phyloP scores from a whole-genome alignment of 2,329 filamentous ascomycete species.

The Tolypocladium album region DNA sequence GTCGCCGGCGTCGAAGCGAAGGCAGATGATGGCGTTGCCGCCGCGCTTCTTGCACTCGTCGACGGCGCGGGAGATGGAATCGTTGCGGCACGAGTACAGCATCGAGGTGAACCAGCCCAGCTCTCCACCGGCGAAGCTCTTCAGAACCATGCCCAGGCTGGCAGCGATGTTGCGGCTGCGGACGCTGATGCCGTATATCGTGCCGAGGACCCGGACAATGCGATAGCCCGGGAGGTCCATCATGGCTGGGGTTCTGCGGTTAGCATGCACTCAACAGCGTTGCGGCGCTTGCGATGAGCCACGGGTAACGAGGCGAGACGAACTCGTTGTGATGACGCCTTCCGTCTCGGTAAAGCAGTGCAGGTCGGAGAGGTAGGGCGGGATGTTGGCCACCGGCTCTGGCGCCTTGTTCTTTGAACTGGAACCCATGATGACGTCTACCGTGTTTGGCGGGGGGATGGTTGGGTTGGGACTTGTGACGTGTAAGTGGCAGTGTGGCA shows the following conservation, averaged over 20 bases:
- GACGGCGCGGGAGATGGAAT: slow-evolving; percentile 44
- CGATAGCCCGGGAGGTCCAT: slow-evolving; percentile 52
- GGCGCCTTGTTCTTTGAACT: slow-evolving; percentile 12
- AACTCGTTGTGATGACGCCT: slow-evolving; percentile 47
- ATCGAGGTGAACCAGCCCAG: slow-evolving; percentile 47
- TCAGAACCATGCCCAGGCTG: slow-evolving; percentile 42
- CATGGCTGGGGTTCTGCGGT: slow-evolving; percentile 31
- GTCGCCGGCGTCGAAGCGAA: slow-evolving; percentile 47
- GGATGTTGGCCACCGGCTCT: slow-evolving; percentile 23
- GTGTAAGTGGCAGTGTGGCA: not conserved
- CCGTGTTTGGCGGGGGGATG: not conserved
- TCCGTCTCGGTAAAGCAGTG: slow-evolving; percentile 52
- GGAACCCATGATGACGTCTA: slow-evolving; percentile 11
- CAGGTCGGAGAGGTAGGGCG: slow-evolving; percentile 32
- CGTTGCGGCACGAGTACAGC: slow-evolving; percentile 48
- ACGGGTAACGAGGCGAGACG: not conserved
- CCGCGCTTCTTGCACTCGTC: slow-evolving; percentile 45
- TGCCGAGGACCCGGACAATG: slow-evolving; percentile 44
- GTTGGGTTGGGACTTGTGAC: not conserved
- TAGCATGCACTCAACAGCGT: not conserved
- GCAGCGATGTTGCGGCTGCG: slow-evolving; percentile 49
- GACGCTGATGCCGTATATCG: slow-evolving; percentile 46
- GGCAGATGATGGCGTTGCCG: slow-evolving; percentile 48
- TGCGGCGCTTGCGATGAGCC: not conserved
- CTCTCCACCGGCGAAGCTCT: slow-evolving; percentile 48